Evolutionary conservation across 2,329 filamentous ascomycete species (phyloP).

Genomic region (Fusarium sarcochroum): DNA sequence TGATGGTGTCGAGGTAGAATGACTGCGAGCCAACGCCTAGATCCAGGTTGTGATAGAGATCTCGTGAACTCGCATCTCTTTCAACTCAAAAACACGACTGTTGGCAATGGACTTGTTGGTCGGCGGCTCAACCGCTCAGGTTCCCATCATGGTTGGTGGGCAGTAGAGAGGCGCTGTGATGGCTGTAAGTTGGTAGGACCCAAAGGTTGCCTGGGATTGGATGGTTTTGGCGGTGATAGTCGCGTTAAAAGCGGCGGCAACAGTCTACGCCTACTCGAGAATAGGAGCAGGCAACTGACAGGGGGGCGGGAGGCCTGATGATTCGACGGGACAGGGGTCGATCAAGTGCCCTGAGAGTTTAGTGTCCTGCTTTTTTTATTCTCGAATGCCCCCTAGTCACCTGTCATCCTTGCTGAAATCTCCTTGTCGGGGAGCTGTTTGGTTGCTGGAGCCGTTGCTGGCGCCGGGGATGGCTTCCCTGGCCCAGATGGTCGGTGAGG

Average conservation of each 20-base stretch:
- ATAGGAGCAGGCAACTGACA: constrained; percentile 24
- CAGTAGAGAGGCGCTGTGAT: constrained; percentile 41
- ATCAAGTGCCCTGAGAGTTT: constrained; percentile 18
- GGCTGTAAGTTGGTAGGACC: constrained; percentile 42
- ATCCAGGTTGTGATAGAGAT: constrained; percentile 32
- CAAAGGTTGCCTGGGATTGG: constrained; percentile 43
- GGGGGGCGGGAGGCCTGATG: constrained; percentile 34
- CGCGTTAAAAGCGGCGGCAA: constrained; percentile 48
- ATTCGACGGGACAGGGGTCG: constrained; percentile 37
- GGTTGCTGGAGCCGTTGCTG: constrained; percentile 43
- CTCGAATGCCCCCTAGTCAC: constrained; percentile 45
- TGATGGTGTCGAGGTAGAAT: constrained; percentile 28
- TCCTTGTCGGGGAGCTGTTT: constrained; percentile 45
- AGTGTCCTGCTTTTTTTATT: constrained; percentile 47
- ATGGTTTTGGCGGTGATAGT: constrained; percentile 38
- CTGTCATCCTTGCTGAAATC: constrained; percentile 37
- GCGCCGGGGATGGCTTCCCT: constrained; percentile 47
- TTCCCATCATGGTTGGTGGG: constrained; percentile 31
- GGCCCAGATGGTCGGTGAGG: constrained; percentile 49
- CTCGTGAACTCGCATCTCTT: constrained; percentile 20
- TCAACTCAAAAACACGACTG: constrained; percentile 11
- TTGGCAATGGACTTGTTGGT: constrained; percentile 31
- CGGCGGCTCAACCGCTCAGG: constrained; percentile 34
- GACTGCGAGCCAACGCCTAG: constrained; percentile 34
- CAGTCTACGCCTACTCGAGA: constrained; percentile 39